Evolutionary conservation across 805 yeast species (phyloP), one percentile per base, ranked within the genome.

Genomic region (Hanseniaspora lindneri): DNA sequence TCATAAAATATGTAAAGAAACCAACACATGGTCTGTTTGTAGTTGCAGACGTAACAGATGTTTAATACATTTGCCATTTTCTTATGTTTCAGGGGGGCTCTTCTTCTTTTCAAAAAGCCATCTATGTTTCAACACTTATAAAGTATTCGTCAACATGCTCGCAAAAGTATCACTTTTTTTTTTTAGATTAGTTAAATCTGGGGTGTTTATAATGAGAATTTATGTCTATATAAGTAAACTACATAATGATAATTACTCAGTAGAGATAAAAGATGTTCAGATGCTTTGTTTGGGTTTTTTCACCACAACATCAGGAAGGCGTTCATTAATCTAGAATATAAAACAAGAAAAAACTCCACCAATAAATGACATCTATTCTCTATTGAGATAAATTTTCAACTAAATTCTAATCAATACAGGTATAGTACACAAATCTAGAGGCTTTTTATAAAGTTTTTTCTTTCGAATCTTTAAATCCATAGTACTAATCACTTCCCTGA

Each of bases 351-450:
- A 44, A 44, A 39, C 48, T 44, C 48, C 48, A 44, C 48, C 30
- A 36, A 44, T 36, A 39, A 36, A 40, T 37, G 49, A 34, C 49
- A 39, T 46, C 49, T 46, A 46, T 46, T 46, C 49, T 46, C 39
- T 46, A 39, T 37, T 46, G 49, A 46, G 43, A 46, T 46, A 46
- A 46, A 39, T 37, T 46, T 16, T 28, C 33, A 46, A 46, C 41
- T 39, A 46, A 39, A 39, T 46, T 46, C 33, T 39, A 46, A 39
- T 46, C 49, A 46, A 39, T 39, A 46, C 43, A 46, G 49, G 49
- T 46, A 46, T 46, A 46, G 49, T 46, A 46, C 49, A 39, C 49
- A 39, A 29, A 30, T 41, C 49, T 16, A 46, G 13, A 20, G 32
- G 49, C 43, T 37, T 39, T 37, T 30, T 29, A 29, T 39, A 37